A percentile compares a stretch with the other conserved stretches of the same genome.
These are phyloP conservation scores for Pisolithus thermaeus DNA, from an alignment of 1,284 basidiomycete genomes.

Conservation along the genomic window DNA sequence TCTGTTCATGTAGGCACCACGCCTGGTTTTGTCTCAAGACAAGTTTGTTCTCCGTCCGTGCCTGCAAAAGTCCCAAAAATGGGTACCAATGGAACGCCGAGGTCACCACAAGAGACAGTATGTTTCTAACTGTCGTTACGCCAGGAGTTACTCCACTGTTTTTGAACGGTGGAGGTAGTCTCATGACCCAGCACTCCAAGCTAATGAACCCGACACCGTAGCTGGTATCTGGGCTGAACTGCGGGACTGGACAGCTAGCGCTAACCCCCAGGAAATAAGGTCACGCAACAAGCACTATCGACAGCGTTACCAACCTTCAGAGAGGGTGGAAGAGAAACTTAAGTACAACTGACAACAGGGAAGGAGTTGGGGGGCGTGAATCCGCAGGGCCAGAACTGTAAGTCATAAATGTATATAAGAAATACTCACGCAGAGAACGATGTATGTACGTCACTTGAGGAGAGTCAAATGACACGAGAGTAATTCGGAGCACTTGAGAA, in stretches of 20 bases:
- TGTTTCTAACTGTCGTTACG: conserved; percentile 46
- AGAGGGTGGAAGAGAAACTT: conserved; percentile 69
- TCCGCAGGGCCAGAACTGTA: conserved; percentile 35
- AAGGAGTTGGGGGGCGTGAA: conserved; percentile 39
- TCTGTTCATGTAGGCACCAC: too few relatives aligned
- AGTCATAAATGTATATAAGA: too few relatives aligned
- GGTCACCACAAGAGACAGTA: neutral
- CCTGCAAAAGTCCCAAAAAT: too few relatives aligned
- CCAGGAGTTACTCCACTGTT: conserved; percentile 77
- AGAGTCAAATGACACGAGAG: conserved; percentile 22
- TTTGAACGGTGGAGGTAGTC: conserved; percentile 49
- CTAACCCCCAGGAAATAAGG: conserved; percentile 67
- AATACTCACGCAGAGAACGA: conserved; percentile 42
- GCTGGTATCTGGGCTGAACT: conserved; percentile 61
- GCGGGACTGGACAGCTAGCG: conserved; percentile 61
- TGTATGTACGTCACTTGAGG: conserved; percentile 24
- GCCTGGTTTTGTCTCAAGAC: too few relatives aligned
- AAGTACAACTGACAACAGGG: conserved; percentile 39
- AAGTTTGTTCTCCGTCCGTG: too few relatives aligned
- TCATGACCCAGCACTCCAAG: conserved; percentile 44
- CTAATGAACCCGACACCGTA: conserved; percentile 73
- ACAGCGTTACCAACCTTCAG: conserved; percentile 69
- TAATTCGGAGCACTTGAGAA: conserved; percentile 66
- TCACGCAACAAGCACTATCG: conserved; percentile 73
- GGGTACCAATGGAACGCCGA: too few relatives aligned